Conservation (phyloP, 495 filamentous ascomycete species). For the Terfezia boudieri region DNA sequence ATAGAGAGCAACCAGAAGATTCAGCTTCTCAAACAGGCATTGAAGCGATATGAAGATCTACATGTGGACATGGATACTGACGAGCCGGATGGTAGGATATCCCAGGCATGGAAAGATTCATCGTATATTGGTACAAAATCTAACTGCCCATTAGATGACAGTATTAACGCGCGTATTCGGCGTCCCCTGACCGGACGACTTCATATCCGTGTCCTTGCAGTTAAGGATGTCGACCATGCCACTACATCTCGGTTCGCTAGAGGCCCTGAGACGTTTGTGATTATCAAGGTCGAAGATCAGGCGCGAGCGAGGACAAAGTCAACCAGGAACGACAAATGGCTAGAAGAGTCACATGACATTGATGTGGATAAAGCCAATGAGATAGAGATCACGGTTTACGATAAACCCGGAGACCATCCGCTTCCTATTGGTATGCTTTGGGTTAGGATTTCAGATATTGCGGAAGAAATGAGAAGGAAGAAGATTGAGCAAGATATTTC, state of each 20-base stretch:
- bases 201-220: conserved; percentile 60
- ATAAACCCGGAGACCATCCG: conserved; percentile 72
- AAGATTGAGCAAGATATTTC: conserved; percentile 90
- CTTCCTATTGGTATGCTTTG: conserved; percentile 88
- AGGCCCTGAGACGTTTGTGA: conserved; percentile 81
- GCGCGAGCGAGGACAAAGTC: conserved; percentile 73
- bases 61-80: conserved; percentile 89
- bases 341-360: conserved; percentile 70
- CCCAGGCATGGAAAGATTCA: not conserved
- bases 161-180: conserved; percentile 77
- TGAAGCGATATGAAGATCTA: conserved; percentile 92
- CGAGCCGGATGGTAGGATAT: conserved; percentile 51
- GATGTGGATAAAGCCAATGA: conserved; percentile 97
- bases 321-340: conserved; percentile 72
- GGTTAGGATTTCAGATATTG: conserved; percentile 91
- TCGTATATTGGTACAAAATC: conserved; percentile 1
- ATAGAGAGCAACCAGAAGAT: conserved; percentile 97
- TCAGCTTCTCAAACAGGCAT: conserved; percentile 75
- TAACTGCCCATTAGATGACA: conserved; percentile 48
- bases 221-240: conserved; percentile 89
- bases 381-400: conserved; percentile 91
- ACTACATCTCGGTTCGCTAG: conserved; percentile 66
- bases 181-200: conserved; percentile 83
- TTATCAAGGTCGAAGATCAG: conserved; percentile 87
- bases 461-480: conserved; percentile 90